Conservation (phyloP, 2,329 filamentous ascomycete species). For the Thielaviopsis populi region DNA sequence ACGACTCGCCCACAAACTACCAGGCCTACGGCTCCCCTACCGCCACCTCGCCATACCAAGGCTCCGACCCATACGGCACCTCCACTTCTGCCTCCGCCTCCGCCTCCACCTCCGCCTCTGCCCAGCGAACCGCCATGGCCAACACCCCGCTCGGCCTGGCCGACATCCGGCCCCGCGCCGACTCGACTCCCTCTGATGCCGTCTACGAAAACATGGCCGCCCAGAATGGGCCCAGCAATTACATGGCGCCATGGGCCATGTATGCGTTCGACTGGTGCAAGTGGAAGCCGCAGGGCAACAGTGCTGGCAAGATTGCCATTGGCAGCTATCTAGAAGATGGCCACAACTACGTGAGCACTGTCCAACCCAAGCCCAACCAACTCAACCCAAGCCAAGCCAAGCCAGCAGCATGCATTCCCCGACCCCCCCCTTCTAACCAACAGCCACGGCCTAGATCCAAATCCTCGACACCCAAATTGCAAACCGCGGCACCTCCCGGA, state of each 20-base stretch:
- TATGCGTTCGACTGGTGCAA: slow-evolving; percentile 99
- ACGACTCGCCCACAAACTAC: slow-evolving; percentile 40
- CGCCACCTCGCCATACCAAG: slow-evolving; percentile 48
- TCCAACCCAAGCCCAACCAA: background rate
- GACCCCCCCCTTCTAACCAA: background rate
- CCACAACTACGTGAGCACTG: slow-evolving; percentile 71
- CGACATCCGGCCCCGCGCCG: slow-evolving; percentile 76
- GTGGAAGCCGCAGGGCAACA: slow-evolving; percentile 68
- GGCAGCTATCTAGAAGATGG: slow-evolving; percentile 96
- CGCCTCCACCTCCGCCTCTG: background rate
- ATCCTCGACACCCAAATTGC: slow-evolving; percentile 78
- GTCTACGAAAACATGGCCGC: slow-evolving; percentile 52
- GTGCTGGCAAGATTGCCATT: slow-evolving; percentile 82
- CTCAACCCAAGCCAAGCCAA: too few relatives aligned
- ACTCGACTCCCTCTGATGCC: slow-evolving; percentile 64
- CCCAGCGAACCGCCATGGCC: slow-evolving; percentile 23
- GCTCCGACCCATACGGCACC: slow-evolving; percentile 24
- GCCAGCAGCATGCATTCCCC: too few relatives aligned
- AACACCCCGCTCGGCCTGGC: slow-evolving; percentile 83
- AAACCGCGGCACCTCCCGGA: slow-evolving; percentile 55
- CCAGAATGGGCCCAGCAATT: slow-evolving; percentile 69
- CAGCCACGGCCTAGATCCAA: slow-evolving; percentile 55
- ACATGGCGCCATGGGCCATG: slow-evolving; percentile 83
- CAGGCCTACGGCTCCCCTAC: slow-evolving; percentile 31
- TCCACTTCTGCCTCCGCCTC: background rate